Evolutionary conservation across 73 alveolate genomes (phyloP).

Genomic region (Uronychia setigera): DNA sequence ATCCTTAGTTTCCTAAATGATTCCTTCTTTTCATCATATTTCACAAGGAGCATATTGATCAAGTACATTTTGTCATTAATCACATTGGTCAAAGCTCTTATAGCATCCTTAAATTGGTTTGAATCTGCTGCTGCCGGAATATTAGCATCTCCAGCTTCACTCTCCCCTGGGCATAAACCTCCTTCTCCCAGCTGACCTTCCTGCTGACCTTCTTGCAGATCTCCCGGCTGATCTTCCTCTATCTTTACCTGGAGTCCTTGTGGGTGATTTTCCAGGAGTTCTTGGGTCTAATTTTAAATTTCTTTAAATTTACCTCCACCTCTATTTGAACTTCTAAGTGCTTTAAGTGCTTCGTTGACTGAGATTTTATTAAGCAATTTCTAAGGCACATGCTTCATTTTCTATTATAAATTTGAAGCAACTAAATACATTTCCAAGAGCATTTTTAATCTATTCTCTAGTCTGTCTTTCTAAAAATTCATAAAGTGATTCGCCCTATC

Average conservation of each 20-base stretch:
- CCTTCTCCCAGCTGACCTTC: conserved; percentile 4
- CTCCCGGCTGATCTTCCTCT: conserved; percentile 1
- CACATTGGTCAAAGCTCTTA: conserved; percentile 20
- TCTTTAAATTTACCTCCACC: not conserved
- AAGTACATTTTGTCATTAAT: conserved; percentile 24
- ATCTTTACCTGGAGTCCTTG: conserved; percentile 7
- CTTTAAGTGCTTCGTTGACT: conserved; percentile 20
- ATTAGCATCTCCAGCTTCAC: not conserved
- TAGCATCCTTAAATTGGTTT: conserved; percentile 10
- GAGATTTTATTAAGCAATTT: conserved; percentile 36
- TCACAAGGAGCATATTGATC: conserved; percentile 27
- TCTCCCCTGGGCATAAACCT: conserved; percentile 23
- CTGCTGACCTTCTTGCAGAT: not conserved
- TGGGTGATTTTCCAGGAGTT: conserved; percentile 34
- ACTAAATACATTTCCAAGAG: conserved; percentile 27
- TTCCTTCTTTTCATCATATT: conserved; percentile 32
- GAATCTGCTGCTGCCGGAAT: conserved; percentile 10
- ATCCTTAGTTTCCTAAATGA: conserved; percentile 24
- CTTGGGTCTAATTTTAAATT: not conserved
- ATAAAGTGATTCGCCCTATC: conserved; percentile 48
- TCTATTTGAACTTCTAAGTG: conserved; percentile 25
- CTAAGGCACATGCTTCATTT: conserved; percentile 29
- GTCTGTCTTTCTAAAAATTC: conserved; percentile 53
- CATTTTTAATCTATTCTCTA: conserved; percentile 27
- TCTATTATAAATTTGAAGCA: conserved; percentile 6